Conservation (phyloP, 805 yeast genomes). For the Naumovozyma dairenensis region DNA sequence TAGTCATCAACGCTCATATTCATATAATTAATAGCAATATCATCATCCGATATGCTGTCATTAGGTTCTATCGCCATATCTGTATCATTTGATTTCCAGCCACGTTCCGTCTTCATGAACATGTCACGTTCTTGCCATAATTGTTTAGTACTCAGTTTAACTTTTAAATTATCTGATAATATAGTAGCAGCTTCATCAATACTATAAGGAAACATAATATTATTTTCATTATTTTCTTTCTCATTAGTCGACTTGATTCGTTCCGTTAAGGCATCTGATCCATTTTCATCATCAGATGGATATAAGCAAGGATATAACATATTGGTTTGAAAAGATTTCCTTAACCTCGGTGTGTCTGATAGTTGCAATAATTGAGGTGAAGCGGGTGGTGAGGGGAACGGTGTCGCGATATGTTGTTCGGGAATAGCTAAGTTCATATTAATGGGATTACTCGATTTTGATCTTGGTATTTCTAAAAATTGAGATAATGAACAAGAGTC, state of each 20-base stretch:
- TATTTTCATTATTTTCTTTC: constrained; percentile 4
- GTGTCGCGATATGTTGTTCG: constrained; percentile 54
- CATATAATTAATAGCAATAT: too few species aligned
- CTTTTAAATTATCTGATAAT: constrained; percentile 49
- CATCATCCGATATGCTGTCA: too few species aligned
- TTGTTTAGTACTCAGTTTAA: constrained; percentile 60
- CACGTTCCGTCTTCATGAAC: constrained; percentile 67
- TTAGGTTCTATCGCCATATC: constrained; percentile 9
- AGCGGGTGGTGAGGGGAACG: constrained; percentile 74
- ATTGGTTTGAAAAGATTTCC: constrained; percentile 54
- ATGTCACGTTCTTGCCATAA: constrained; percentile 61
- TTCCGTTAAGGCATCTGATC: constrained; percentile 15
- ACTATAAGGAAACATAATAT: constrained; percentile 49
- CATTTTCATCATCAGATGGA: constrained; percentile 37
- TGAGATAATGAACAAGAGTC: constrained; percentile 48
- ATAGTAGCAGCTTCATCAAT: constrained; percentile 71
- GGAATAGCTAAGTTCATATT: constrained; percentile 25
- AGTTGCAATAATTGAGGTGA: constrained; percentile 33
- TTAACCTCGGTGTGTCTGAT: constrained; percentile 29
- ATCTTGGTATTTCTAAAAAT: constrained; percentile 48
- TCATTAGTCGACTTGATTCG: constrained; percentile 5
- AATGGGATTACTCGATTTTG: constrained; percentile 29
- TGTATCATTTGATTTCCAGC: constrained; percentile 32
- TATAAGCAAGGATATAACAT: constrained; percentile 58
- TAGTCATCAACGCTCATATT: constrained; percentile 32